A percentile compares a stretch with the other conserved stretches of the same genome.
These are phyloP conservation scores for Tuber indicum DNA, from an alignment of 495 filamentous ascomycete species.

Conservation along the genomic window DNA sequence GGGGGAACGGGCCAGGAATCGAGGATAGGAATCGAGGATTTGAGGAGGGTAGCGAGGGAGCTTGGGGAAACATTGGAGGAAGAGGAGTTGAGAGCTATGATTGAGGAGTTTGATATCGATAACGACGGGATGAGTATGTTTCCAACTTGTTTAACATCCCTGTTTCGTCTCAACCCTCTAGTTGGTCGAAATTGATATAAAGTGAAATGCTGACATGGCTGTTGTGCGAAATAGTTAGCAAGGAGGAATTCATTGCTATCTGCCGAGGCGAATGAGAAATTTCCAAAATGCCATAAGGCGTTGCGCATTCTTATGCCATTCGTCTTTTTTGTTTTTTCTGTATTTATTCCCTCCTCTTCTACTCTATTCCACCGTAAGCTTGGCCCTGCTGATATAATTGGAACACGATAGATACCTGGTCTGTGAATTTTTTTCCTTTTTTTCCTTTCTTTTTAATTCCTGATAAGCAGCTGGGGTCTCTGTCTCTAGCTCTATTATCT, in stretches of 20 bases:
- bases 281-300: slow-evolving; percentile 41
- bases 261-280: slow-evolving; percentile 46
- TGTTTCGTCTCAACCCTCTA: background rate
- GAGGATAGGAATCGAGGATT: slow-evolving; percentile 73
- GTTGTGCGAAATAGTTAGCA: slow-evolving; percentile 54
- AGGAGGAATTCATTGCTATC: slow-evolving; percentile 84
- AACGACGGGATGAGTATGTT: slow-evolving; percentile 61
- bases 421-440: background rate
- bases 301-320: slow-evolving; percentile 48
- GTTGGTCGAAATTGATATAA: background rate
- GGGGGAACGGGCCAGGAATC: slow-evolving; percentile 28
- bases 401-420: slow-evolving; percentile 1
- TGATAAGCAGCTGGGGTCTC: background rate
- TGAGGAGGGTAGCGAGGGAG: slow-evolving; percentile 80
- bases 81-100: slow-evolving; percentile 88
- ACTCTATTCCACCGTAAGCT: background rate
- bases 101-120: slow-evolving; percentile 96
- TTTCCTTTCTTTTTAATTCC: background rate
- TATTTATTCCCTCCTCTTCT: slow-evolving; percentile 1
- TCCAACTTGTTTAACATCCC: slow-evolving; percentile 1
- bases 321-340: slow-evolving; percentile 46
- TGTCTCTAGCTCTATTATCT: background rate
- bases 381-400: slow-evolving; percentile 3
- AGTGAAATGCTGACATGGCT: slow-evolving; percentile 6
- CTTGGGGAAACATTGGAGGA: slow-evolving; percentile 87